A percentile compares a stretch with the other conserved stretches of the same genome.
Evolutionary conservation across 2,329 filamentous ascomycete genomes (phyloP).

Genomic region (Pseudocercospora vitis): DNA sequence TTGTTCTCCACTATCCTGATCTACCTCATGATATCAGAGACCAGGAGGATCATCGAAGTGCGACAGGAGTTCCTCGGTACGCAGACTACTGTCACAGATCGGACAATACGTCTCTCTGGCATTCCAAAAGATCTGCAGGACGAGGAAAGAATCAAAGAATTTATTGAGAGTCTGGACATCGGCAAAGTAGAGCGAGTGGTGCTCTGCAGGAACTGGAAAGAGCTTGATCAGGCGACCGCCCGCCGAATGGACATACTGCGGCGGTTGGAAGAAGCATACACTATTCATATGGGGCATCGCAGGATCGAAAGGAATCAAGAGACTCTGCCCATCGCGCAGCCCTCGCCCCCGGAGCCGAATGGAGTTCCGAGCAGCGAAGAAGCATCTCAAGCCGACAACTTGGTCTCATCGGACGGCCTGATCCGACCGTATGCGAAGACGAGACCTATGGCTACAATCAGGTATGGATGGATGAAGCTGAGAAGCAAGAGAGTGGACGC

Average conservation of each 20-base stretch:
- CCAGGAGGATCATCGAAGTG: conserved; percentile 77
- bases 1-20: conserved; percentile 81
- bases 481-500: conserved; percentile 76
- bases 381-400: conserved; percentile 30
- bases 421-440: conserved; percentile 47
- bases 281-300: conserved; percentile 66
- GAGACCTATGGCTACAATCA: conserved; percentile 70
- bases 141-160: conserved; percentile 78
- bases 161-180: conserved; percentile 84
- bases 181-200: conserved; percentile 87
- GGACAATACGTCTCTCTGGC: conserved; percentile 86
- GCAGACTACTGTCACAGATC: conserved; percentile 92
- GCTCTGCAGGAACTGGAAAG: conserved; percentile 81
- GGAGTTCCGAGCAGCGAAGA: conserved; percentile 26
- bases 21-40: conserved; percentile 80
- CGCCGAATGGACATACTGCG: conserved; percentile 65
- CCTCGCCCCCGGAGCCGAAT: conserved; percentile 40
- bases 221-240: conserved; percentile 72
- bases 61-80: conserved; percentile 89
- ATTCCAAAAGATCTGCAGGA: conserved; percentile 77
- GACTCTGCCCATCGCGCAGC: conserved; percentile 53
- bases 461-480: conserved; percentile 74
- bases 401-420: conserved; percentile 36
- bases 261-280: conserved; percentile 81
- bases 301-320: conserved; percentile 50